Conservation (phyloP, 2,329 filamentous ascomycete genomes). For the Fonsecaea nubica region DNA sequence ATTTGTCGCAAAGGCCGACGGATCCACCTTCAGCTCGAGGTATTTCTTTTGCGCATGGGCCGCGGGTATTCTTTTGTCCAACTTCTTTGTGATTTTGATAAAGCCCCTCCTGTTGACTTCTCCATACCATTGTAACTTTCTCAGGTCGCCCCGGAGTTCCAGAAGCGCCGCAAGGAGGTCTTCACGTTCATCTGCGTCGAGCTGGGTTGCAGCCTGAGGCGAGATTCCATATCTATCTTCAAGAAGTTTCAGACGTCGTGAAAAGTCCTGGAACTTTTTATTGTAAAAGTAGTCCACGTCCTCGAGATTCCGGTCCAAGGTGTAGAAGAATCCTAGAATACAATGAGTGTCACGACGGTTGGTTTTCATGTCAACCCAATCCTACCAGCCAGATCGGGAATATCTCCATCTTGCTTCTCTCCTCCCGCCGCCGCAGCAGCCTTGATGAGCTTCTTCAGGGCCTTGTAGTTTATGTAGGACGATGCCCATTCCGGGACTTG, state of each 20-base stretch:
- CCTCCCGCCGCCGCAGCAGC: conserved; percentile 66
- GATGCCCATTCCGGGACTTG: conserved; percentile 59
- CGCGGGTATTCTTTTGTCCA: conserved; percentile 89
- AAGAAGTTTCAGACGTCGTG: conserved; percentile 81
- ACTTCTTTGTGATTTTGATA: conserved; percentile 97
- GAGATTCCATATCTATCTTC: conserved; percentile 84
- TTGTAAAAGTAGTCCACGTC: conserved; percentile 97
- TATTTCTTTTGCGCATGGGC: conserved; percentile 82
- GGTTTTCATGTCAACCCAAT: conserved; percentile 42
- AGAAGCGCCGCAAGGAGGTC: conserved; percentile 89
- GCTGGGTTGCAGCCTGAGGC: conserved; percentile 70
- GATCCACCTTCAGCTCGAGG: conserved; percentile 87
- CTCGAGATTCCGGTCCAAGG: conserved; percentile 94
- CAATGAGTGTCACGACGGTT: conserved; percentile 35
- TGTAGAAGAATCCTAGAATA: conserved; percentile 87
- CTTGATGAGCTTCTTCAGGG: conserved; percentile 92
- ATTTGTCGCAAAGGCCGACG: conserved; percentile 84
- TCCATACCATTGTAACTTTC: conserved; percentile 96
- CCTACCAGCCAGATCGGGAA: conserved; percentile 90
- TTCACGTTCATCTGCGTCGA: conserved; percentile 88
- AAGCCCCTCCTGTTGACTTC: conserved; percentile 96
- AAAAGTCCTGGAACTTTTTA: conserved; percentile 86
- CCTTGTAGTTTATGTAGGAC: conserved; percentile 60
- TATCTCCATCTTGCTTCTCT: conserved; percentile 68
- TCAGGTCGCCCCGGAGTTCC: conserved; percentile 82